Evolutionary conservation across 352 stramenopile genomes (phyloP).

Genomic region (Globisporangium cylindrosporum): DNA sequence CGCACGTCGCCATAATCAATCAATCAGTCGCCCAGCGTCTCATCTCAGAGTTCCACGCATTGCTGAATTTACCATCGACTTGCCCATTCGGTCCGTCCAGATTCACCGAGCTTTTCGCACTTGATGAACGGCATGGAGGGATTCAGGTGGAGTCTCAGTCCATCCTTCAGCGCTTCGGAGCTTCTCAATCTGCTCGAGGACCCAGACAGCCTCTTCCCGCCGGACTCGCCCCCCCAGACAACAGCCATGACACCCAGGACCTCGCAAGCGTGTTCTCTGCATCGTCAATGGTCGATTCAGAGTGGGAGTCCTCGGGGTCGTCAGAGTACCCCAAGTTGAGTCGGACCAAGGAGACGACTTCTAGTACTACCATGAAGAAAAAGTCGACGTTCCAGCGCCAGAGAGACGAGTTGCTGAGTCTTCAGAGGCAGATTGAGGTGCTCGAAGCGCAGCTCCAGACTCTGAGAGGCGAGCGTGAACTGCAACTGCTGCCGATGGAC

Average conservation of each 20-base stretch:
- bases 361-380: not conserved
- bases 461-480: not conserved
- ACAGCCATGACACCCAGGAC: not conserved
- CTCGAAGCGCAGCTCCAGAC: conserved; percentile 1
- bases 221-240: not conserved
- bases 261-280: not conserved
- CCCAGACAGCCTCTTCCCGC: not conserved
- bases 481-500: not conserved
- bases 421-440: conserved; percentile 1
- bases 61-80: too few species aligned
- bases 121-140: not conserved
- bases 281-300: not conserved
- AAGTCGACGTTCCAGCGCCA: conserved; percentile 15
- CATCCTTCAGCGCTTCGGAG: not conserved
- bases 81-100: too few species aligned
- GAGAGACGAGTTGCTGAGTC: conserved; percentile 1
- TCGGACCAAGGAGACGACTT: too few species aligned
- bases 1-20: too few species aligned
- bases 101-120: too few species aligned
- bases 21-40: too few species aligned
- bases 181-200: conserved; percentile 4
- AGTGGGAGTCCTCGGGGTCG: not conserved
- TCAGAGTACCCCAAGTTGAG: not conserved
- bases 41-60: too few species aligned
- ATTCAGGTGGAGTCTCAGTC: not conserved